Evolutionary conservation across 805 yeast genomes (phyloP), one percentile per base, ranked within the genome.

Genomic region (Kodamaea hsintzibuensis): DNA sequence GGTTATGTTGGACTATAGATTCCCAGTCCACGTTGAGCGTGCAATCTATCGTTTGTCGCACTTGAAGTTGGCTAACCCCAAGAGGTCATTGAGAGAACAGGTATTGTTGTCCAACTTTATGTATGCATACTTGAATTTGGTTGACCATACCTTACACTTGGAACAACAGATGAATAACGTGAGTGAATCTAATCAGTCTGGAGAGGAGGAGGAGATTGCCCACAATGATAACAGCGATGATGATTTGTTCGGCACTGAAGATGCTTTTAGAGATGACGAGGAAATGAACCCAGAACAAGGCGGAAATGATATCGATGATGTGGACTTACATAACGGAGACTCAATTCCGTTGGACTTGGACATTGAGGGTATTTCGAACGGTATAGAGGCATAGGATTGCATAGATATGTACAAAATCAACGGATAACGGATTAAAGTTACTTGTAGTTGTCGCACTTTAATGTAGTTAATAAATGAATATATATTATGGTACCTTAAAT

Each of bases 111-210:
- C 97, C 55, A 95, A 95, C 68, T 95, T 95, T 81, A 95, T 95
- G 99, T 95, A 95, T 67, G 93, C 98, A 0, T 95, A 95, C 70
- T 80, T 95, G 76, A 93, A 95, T 66, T 77, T 95, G 70, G 97
- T 95, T 53, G 96, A 93, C 69, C 98, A 93, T 67, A 92, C 93
- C 13, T 75, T 88, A 60, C 90, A 86, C 68, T 69, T 89, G 57
- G 79, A 76, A 56, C 93, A 88, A 62, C 90, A 85, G 56, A 65
- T 71, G 68, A 66, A 67, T 46, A 57, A 37, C 22, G 49, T 30
- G 16, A 55, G 57, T 2, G 59, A 57, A 5, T 16, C 18, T 39
- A 30, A 40, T 37, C 57, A 46, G 25, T 55, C 50, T 33, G 55
- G 39, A 13, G 54, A 35, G 22, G 47, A 56, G 6, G 57, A 53